Evolutionary conservation across 192 early-diverging fungal genomes (phyloP).

Genomic region (Podila horticola): DNA sequence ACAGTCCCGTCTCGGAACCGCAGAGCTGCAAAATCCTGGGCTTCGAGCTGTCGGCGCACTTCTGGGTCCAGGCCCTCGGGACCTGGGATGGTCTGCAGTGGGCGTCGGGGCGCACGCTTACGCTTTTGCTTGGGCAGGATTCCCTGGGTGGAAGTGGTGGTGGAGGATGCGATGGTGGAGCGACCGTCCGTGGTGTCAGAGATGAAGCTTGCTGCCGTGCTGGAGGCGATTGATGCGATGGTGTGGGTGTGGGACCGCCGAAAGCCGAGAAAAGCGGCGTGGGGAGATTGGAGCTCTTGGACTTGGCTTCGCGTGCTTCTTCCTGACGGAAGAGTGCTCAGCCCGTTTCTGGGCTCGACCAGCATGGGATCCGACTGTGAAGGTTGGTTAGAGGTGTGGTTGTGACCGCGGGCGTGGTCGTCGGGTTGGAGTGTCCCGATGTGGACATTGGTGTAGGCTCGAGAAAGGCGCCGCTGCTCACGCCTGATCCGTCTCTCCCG

Average conservation of each 20-base stretch:
- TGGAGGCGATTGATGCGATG: background rate
- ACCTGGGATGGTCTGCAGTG: conserved; percentile 34
- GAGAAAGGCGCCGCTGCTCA: background rate
- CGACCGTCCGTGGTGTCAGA: no score
- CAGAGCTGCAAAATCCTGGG: conserved; percentile 16
- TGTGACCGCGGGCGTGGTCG: no score
- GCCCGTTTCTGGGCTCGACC: background rate
- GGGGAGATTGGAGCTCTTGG: background rate
- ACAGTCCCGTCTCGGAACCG: conserved; percentile 7
- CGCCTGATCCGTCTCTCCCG: background rate
- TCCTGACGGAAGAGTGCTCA: no score
- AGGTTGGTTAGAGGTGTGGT: background rate
- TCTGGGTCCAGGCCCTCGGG: conserved; percentile 26
- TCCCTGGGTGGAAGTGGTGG: background rate
- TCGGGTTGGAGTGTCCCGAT: background rate
- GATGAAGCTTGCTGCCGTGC: no score
- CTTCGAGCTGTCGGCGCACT: conserved; percentile 29
- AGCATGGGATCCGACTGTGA: background rate
- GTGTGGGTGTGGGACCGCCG: background rate
- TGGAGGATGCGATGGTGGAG: background rate
- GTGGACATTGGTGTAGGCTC: background rate
- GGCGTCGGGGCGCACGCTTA: conserved; percentile 4
- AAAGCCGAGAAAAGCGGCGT: background rate
- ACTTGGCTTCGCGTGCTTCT: background rate
- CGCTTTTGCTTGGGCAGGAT: background rate